Conservation (phyloP, 75 land plant species). For the Pinus tabuliformis region DNA sequence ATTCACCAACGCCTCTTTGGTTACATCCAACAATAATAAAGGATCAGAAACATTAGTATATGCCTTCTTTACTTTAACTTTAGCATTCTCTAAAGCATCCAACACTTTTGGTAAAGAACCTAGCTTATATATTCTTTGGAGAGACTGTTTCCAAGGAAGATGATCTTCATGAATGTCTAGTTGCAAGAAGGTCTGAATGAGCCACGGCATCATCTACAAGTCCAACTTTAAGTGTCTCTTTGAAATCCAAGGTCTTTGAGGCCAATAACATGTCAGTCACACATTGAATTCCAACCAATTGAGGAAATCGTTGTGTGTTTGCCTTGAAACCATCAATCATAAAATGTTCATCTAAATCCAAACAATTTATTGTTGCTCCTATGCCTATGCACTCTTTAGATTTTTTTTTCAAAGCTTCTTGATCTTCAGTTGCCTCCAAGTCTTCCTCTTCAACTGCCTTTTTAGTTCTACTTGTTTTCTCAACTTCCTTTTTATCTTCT, state of each 20-base stretch:
- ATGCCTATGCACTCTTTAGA: too few relatives aligned
- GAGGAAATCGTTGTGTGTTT: conserved; percentile 49
- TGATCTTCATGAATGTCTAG: conserved; percentile 12
- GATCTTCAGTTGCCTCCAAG: too few relatives aligned
- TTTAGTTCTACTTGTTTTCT: too few relatives aligned
- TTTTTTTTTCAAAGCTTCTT: too few relatives aligned
- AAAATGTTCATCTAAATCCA: too few relatives aligned
- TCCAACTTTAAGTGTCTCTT: conserved; percentile 16
- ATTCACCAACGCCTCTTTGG: conserved; percentile 7
- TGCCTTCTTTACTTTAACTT: conserved; percentile 3
- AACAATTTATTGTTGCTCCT: too few relatives aligned
- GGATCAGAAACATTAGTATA: conserved; percentile 12
- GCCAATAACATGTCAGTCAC: conserved; percentile 49
- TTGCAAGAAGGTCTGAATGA: conserved; percentile 3
- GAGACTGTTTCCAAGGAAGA: conserved; percentile 14
- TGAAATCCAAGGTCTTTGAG: conserved; percentile 11
- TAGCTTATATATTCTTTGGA: conserved; percentile 9
- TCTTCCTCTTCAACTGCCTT: too few relatives aligned
- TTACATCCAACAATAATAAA: conserved; percentile 9
- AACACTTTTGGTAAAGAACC: conserved; percentile 10
- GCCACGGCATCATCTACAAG: conserved; percentile 18
- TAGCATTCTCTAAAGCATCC: conserved; percentile 14
- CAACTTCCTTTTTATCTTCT: too few relatives aligned
- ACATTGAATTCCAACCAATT: conserved; percentile 35
- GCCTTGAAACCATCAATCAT: too few relatives aligned